Percentiles rank a stretch among this genome's conserved stretches.
Evolutionary conservation across 768 basidiomycete genomes (phyloP).

Genomic region (Filobasidium floriforme): DNA sequence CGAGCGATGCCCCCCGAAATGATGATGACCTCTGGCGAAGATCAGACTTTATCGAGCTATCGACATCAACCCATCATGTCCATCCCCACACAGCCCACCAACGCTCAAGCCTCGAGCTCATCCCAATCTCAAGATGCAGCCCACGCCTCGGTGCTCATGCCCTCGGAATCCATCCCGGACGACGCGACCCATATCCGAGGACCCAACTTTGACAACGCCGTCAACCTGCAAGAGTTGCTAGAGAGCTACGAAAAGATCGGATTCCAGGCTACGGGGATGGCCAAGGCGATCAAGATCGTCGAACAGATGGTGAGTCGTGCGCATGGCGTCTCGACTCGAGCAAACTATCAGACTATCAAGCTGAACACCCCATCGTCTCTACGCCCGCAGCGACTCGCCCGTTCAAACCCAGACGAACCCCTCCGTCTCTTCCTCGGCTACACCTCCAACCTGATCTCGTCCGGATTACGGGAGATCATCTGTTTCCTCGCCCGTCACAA

Average conservation of each 20-base stretch:
- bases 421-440: conserved; percentile 86
- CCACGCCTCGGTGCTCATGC: conserved; percentile 38
- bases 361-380: no score
- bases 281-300: conserved; percentile 78
- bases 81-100: neutral
- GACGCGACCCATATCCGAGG: conserved; percentile 57
- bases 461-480: conserved; percentile 87
- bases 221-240: conserved; percentile 64
- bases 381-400: conserved; percentile 81
- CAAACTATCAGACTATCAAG: no score
- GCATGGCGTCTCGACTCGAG: neutral
- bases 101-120: conserved; percentile 9
- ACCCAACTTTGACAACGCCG: conserved; percentile 69
- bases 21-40: no score
- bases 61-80: neutral
- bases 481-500: conserved; percentile 86
- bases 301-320: conserved; percentile 71
- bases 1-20: no score
- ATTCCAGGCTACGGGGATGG: conserved; percentile 92
- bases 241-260: conserved; percentile 80
- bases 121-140: conserved; percentile 22
- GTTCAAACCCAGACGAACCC: conserved; percentile 66
- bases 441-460: conserved; percentile 97
- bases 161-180: conserved; percentile 35
- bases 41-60: neutral